Conservation (phyloP, 108 stramenopile genomes). For the Nitzschia sp. region DNA sequence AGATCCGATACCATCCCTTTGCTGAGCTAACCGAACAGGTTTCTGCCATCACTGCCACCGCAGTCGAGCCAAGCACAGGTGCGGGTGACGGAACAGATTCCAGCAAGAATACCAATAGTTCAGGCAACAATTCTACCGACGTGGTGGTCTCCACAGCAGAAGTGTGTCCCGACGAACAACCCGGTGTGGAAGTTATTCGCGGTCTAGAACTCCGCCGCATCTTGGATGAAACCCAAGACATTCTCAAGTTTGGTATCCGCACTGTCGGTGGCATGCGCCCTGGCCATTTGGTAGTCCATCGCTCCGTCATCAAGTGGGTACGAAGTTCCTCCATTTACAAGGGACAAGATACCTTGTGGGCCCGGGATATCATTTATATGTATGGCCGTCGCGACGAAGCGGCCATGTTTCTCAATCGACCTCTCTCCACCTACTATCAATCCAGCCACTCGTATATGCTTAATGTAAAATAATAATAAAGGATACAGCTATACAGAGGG, state of each 20-base stretch:
- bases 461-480: slow-evolving; percentile 9
- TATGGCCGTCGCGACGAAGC: slow-evolving; percentile 16
- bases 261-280: slow-evolving; percentile 20
- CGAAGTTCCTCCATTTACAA: slow-evolving; percentile 8
- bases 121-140: too few relatives aligned
- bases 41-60: too few relatives aligned
- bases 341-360: slow-evolving; percentile 14
- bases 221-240: slow-evolving; percentile 13
- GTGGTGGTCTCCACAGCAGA: not conserved
- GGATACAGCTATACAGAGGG: not conserved
- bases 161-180: slow-evolving; percentile 10
- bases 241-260: slow-evolving; percentile 19
- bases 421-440: slow-evolving; percentile 25
- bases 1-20: slow-evolving; percentile 16
- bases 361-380: slow-evolving; percentile 14
- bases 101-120: not conserved
- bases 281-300: slow-evolving; percentile 14
- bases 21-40: not conserved
- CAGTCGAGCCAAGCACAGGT: not conserved
- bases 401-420: slow-evolving; percentile 15
- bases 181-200: slow-evolving; percentile 17
- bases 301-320: slow-evolving; percentile 1
- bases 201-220: slow-evolving; percentile 4
- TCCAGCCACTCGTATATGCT: slow-evolving; percentile 13
- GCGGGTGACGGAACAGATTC: not conserved